Base-by-base conservation (phyloP, 345 rosid genomes). In the Eutrema yunnanense region DNA sequence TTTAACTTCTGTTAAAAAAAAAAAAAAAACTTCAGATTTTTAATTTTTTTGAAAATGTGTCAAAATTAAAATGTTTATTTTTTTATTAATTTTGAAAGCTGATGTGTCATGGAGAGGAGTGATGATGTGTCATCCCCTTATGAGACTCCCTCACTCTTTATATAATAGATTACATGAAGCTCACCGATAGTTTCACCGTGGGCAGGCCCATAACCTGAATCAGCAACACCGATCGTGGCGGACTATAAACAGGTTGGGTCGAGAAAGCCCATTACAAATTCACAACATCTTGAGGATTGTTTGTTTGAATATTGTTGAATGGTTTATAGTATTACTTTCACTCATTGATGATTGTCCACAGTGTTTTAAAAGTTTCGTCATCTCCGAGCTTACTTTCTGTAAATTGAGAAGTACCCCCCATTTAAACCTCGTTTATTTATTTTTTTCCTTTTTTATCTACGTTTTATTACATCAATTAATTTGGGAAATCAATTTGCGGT, bases 241-340 rank as follows among this genome's bases (percentile, higher is more conserved):
- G 33, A 32, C 12, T 67, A 30, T 53, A 53, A 36, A n/a, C 12
- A 5, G 22, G 42, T 41, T 16, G 30, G 53, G 13, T 12, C 52
- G n/a, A 32, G 73, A 44, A 56, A 54, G 73, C 64, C 73, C 54
- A 44, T 44, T 27, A 19, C 53, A 16, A 56, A 38, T 36, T 54
- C 59, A 53, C 37, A 30, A 30, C 19, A 12, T 14, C 9, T 19
- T 1, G 11, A 10, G 16, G 41, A 48, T 48, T 47, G 19, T 47
- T 65, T 65, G 34, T 49, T 22, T 49, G 22, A 47, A 64, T 64
- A 64, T 22, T 22, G 26, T 63, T 6, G 27, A 67, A 44, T 55
- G 19, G 43, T 43, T 33, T 71, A 22, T 22, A n/a, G n/a, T n/a
- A n/a, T n/a, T n/a, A 22, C 26, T 22, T 22, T 22, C 26, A 29